These are phyloP conservation scores for Leptoxyphium fumago DNA, from an alignment of 2,329 filamentous ascomycete genomes.

Conservation along the genomic window DNA sequence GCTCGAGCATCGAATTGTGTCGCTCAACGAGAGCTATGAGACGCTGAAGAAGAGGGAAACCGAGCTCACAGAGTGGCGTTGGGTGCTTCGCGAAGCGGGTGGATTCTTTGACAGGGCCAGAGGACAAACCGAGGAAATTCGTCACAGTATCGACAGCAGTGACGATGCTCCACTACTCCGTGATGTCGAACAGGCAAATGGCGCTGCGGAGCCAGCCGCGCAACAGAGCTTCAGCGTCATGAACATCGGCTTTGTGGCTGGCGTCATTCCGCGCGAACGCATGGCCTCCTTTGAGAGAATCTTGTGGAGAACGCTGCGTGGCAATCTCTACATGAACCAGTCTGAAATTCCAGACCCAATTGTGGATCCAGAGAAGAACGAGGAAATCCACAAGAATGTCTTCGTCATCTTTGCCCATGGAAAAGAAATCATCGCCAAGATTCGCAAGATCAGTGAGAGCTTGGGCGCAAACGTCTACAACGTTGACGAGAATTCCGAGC, in stretches of 20 bases:
- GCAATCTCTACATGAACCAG: slow-evolving; percentile 99
- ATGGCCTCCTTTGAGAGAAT: slow-evolving; percentile 95
- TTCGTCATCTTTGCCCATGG: slow-evolving; percentile 99
- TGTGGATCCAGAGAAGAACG: slow-evolving; percentile 82
- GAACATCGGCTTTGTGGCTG: slow-evolving; percentile 97
- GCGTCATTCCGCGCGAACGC: slow-evolving; percentile 83
- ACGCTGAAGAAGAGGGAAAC: slow-evolving; percentile 95
- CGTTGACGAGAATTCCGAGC: slow-evolving; percentile 93
- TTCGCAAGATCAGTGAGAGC: slow-evolving; percentile 96
- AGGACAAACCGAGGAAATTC: slow-evolving; percentile 91
- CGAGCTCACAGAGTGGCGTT: slow-evolving; percentile 94
- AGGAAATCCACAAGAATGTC: slow-evolving; percentile 88
- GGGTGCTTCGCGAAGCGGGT: slow-evolving; percentile 89
- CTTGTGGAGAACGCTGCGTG: slow-evolving; percentile 88
- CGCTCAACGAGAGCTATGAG: slow-evolving; percentile 96
- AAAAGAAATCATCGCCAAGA: slow-evolving; percentile 96
- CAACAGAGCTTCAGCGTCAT: slow-evolving; percentile 63
- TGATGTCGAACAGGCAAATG: slow-evolving; percentile 69
- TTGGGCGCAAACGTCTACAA: slow-evolving; percentile 91
- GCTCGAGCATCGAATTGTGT: slow-evolving; percentile 79
- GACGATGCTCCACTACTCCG: slow-evolving; percentile 88
- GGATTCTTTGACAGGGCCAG: slow-evolving; percentile 95
- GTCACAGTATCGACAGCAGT: slow-evolving; percentile 69
- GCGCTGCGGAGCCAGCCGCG: slow-evolving; percentile 10
- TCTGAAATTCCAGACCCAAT: slow-evolving; percentile 92